Evolutionary conservation across 805 yeast species (phyloP), one percentile per base, ranked within the genome.

Genomic region (Starmerella geochares): DNA sequence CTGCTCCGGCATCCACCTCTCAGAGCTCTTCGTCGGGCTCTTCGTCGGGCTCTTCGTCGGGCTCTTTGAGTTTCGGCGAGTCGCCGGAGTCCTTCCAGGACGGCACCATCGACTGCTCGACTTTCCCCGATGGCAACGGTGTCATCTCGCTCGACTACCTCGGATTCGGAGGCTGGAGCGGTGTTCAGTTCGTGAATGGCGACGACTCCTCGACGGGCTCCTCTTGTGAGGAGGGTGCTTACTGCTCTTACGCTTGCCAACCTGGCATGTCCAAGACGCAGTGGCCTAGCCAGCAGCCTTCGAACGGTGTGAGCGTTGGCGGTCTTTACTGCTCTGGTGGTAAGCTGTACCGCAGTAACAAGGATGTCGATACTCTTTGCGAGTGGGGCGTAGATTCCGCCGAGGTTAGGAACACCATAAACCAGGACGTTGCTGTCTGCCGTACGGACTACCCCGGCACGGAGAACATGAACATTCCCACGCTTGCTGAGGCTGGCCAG

Each of bases 391-490:
- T 64, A 32, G 73, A 78, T 49, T 67, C 81, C 47, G 94, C 94
- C 44, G 64, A 68, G 47, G 88, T 83, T 59, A 82, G 74, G 52
- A 78, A 79, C 61, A 73, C 83, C 60, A 69, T 85, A 52, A 63
- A 67, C 58, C 65, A 81, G 53, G 74, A 75, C 47, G 87, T 90
- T 61, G 90, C 97, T 53, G 71, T 92, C 63, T 92, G 98, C 77
- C 84, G 96, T 75, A 90, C 98, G 55, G 98, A 90, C 69, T 90
- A 90, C 79, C 98, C 98, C 65, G 98, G 98, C 73, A 82, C 96
- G 57, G 98, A 90, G 75, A 87, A 87, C 78, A 92, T 90, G 97
- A 94, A 81, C 59, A 76, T 90, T 55, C 97, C 98, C 67, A 88
- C 97, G 53, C 72, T 78, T 55, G 83, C 88, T 47, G 67, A 66